These are phyloP conservation scores for Podochytrium sp. DNA, from an alignment of 192 early-diverging fungal genomes.

Conservation along the genomic window DNA sequence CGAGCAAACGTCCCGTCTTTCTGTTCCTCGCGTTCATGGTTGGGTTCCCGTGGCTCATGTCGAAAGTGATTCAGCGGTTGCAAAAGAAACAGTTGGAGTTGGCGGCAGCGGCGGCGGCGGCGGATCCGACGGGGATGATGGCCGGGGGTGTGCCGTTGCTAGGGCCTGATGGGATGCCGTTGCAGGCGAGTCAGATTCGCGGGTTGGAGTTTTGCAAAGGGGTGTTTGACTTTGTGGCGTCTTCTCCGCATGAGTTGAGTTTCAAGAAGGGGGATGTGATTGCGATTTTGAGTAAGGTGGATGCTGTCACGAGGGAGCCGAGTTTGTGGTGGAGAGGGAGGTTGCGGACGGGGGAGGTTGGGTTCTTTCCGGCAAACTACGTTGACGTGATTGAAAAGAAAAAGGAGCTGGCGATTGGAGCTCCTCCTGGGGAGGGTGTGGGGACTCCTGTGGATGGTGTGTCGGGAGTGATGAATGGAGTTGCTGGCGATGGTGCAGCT, in stretches of 20 bases:
- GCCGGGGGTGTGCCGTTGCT: not conserved
- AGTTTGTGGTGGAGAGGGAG: conserved; percentile 93
- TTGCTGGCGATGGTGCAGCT: not conserved
- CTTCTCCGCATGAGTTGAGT: conserved; percentile 79
- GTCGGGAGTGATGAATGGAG: not conserved
- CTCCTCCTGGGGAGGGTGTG: not conserved
- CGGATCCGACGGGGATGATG: not conserved
- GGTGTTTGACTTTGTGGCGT: conserved; percentile 77
- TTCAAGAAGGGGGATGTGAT: conserved; percentile 88
- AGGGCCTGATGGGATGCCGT: conserved; percentile 41
- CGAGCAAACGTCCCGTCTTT: conserved; percentile 65
- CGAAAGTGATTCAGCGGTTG: conserved; percentile 80
- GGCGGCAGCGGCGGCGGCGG: conserved; percentile 27
- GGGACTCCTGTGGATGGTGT: not conserved
- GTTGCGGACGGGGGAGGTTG: conserved; percentile 78
- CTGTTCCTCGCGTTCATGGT: conserved; percentile 86
- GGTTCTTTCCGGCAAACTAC: conserved; percentile 91
- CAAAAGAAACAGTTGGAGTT: conserved; percentile 47
- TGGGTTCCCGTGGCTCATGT: conserved; percentile 92
- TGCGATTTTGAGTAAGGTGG: conserved; percentile 83
- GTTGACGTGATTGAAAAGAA: conserved; percentile 75
- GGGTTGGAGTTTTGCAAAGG: conserved; percentile 88
- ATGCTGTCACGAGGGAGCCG: conserved; percentile 71
- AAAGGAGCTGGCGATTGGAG: not conserved
- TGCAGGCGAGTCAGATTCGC: conserved; percentile 44